Percentiles rank a stretch among this genome's conserved stretches.
Conservation (phyloP, 2,329 filamentous ascomycete species). For the Colletotrichum cordylinicola region DNA sequence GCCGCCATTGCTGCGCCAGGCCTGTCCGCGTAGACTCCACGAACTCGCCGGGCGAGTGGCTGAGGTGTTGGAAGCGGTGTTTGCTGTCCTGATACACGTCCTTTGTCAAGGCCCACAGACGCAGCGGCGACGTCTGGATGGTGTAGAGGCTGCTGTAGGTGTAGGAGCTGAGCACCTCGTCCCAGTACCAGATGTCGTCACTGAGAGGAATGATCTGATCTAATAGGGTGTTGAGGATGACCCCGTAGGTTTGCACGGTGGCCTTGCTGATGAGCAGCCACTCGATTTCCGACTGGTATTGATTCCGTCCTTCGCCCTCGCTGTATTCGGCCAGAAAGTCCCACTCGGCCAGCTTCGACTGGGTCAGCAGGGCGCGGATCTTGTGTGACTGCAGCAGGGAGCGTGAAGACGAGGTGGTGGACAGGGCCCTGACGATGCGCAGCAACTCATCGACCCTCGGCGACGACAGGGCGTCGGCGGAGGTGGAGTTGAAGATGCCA, state of each 20-base stretch:
- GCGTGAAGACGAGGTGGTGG: conserved; percentile 69
- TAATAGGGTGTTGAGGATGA: conserved; percentile 77
- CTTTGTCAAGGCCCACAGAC: conserved; percentile 74
- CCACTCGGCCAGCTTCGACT: conserved; percentile 58
- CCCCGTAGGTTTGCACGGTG: conserved; percentile 86
- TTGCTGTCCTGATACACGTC: conserved; percentile 71
- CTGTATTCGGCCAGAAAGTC: conserved; percentile 29
- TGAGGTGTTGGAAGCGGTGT: conserved; percentile 32
- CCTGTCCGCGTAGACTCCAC: conserved; percentile 41
- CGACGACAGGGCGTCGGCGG: conserved; percentile 51
- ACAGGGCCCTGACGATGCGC: conserved; percentile 72
- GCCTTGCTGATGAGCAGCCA: conserved; percentile 94
- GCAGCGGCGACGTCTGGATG: conserved; percentile 81
- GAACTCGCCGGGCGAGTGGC: conserved; percentile 32
- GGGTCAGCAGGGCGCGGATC: conserved; percentile 67
- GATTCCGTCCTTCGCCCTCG: conserved; percentile 27
- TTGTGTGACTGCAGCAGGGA: conserved; percentile 64
- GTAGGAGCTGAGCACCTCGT: conserved; percentile 82
- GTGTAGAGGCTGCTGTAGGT: conserved; percentile 83
- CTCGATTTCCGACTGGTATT: conserved; percentile 74
- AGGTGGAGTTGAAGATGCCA: conserved; percentile 30
- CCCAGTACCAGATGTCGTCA: conserved; percentile 96
- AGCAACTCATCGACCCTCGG: conserved; percentile 68
- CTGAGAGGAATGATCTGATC: conserved; percentile 84
- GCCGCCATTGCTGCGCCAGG: conserved; percentile 61